Evolutionary conservation across 768 basidiomycete genomes (phyloP).

Genomic region (Suillus subalutaceus): DNA sequence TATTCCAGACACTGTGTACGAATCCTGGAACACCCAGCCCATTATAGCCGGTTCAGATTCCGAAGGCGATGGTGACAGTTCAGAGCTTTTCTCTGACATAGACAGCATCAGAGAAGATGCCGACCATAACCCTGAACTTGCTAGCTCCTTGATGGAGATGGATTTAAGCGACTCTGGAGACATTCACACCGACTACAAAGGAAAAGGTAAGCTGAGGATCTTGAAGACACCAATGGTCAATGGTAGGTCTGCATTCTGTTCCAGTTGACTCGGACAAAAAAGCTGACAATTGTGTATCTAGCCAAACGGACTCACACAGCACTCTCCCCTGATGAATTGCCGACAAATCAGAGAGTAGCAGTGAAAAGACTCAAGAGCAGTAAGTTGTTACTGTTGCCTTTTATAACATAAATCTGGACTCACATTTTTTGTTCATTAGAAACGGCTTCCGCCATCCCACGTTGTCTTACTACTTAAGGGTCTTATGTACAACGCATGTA

Average conservation of each 20-base stretch:
- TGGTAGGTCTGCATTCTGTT: background rate
- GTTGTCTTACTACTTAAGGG: no score
- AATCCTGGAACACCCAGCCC: background rate
- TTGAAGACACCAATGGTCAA: background rate
- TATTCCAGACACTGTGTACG: background rate
- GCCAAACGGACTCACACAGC: background rate
- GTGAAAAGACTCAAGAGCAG: background rate
- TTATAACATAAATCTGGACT: no score
- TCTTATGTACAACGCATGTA: no score
- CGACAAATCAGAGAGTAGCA: background rate
- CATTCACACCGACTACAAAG: background rate
- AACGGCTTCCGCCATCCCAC: no score
- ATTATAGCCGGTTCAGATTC: background rate
- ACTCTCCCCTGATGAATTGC: background rate
- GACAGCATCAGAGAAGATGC: background rate
- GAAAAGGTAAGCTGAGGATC: background rate
- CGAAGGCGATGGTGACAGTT: background rate
- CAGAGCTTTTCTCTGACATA: background rate
- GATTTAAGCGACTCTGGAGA: background rate
- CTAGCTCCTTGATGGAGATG: background rate
- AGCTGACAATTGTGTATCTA: background rate
- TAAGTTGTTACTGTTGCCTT: no score
- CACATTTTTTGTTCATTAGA: no score
- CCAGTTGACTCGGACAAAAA: background rate
- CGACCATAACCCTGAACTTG: background rate